These are phyloP conservation scores for Schoenoplectus triqueter DNA, from an alignment of 202 grass and related monocot genomes.

Conservation along the genomic window DNA sequence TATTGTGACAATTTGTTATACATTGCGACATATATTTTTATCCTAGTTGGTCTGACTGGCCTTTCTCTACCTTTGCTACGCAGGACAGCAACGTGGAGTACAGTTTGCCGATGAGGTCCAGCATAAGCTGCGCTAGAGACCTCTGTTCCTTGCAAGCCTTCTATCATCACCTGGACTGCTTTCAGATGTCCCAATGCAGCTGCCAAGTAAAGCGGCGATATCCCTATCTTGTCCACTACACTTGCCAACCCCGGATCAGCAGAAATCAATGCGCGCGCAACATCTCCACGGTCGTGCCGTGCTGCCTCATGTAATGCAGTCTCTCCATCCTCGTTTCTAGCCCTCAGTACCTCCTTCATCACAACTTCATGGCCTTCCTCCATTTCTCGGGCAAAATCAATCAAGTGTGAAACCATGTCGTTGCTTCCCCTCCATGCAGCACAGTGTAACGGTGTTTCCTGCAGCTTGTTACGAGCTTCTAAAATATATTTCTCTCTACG, in stretches of 20 bases:
- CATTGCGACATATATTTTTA: no score
- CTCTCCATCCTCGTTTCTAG: slow-evolving; percentile 25
- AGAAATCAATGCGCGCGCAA: background rate
- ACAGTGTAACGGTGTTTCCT: slow-evolving; percentile 24
- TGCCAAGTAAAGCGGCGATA: slow-evolving; percentile 32
- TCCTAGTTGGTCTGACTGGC: no score
- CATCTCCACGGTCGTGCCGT: background rate
- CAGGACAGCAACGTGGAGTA: slow-evolving; percentile 1
- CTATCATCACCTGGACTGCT: background rate
- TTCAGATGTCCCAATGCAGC: background rate
- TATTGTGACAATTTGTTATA: no score
- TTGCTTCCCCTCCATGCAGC: slow-evolving; percentile 6
- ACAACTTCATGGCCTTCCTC: background rate
- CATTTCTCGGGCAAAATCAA: background rate
- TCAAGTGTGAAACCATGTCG: background rate
- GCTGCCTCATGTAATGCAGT: slow-evolving; percentile 22
- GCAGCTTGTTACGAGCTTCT: background rate
- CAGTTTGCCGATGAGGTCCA: background rate
- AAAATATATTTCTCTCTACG: background rate
- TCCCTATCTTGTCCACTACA: background rate
- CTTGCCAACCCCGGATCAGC: background rate
- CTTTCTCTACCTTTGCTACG: background rate
- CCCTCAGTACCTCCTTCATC: background rate
- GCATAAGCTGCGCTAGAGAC: background rate
- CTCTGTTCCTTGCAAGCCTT: background rate